A percentile compares a stretch with the other conserved stretches of the same genome.
Evolutionary conservation across 2,329 filamentous ascomycete genomes (phyloP).

Genomic region (Colletotrichum lindemuthianum): DNA sequence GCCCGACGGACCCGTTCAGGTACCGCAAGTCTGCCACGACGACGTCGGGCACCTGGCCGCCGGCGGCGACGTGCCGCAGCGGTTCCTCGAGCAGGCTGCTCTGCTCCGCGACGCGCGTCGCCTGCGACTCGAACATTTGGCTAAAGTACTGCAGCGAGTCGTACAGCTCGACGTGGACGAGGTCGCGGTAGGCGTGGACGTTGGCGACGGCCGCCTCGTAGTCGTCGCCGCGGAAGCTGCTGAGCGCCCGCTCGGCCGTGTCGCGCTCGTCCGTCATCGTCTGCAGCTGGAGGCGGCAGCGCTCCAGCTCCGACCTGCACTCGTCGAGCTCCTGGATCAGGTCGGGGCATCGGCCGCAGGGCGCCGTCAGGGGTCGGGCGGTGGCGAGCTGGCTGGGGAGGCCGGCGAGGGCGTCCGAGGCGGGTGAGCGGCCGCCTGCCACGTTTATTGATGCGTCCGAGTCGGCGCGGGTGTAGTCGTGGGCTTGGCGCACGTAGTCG

Average conservation of each 20-base stretch:
- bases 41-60: not conserved
- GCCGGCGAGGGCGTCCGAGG: too few relatives aligned
- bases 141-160: conserved; percentile 1
- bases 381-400: too few relatives aligned
- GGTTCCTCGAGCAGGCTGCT: not conserved
- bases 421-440: too few relatives aligned
- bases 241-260: not conserved
- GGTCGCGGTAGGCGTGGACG: conserved; percentile 16
- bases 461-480: too few relatives aligned
- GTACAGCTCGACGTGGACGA: conserved; percentile 16
- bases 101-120: conserved; percentile 2
- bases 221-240: not conserved
- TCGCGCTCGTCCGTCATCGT: not conserved
- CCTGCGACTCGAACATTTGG: conserved; percentile 8
- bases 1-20: not conserved
- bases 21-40: conserved; percentile 3
- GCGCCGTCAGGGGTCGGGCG: not conserved
- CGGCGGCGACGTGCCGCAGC: not conserved
- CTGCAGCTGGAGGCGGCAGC: not conserved
- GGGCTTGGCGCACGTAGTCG: too few relatives aligned
- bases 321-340: conserved; percentile 1
- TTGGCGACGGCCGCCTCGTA: conserved; percentile 10
- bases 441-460: too few relatives aligned
- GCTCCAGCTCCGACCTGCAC: not conserved
- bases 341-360: not conserved